phyloP scores from a whole-genome alignment of 192 early-diverging fungal species.

The Chytriomyces hyalinus region DNA sequence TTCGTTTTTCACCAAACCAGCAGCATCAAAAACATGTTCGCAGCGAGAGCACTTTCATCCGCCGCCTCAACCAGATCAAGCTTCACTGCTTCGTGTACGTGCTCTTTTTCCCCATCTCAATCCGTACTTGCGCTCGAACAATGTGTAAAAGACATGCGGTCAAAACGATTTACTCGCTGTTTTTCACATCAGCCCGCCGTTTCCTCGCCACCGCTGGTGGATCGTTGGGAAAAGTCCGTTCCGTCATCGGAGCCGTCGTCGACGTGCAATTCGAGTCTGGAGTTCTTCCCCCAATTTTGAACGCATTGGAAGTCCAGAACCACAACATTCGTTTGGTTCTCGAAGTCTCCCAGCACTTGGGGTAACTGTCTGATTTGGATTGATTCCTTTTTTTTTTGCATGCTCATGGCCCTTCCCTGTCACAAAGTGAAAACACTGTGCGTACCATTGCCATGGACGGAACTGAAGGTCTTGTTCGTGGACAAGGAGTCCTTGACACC shows the following conservation, averaged over 20 bases:
- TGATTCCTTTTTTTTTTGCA: conserved; percentile 4
- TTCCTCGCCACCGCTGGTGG: conserved; percentile 47
- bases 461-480: conserved; percentile 96
- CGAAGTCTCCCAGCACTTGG: conserved; percentile 93
- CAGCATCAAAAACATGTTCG: conserved; percentile 30
- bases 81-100: conserved; percentile 32
- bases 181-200: conserved; percentile 33
- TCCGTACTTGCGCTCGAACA: not conserved
- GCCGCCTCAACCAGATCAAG: conserved; percentile 26
- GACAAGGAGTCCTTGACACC: conserved; percentile 92
- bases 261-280: conserved; percentile 94
- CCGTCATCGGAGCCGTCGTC: conserved; percentile 98
- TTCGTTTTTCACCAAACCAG: conserved; percentile 4
- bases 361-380: conserved; percentile 53
- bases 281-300: conserved; percentile 90
- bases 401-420: not conserved
- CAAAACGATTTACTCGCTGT: not conserved
- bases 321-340: conserved; percentile 85
- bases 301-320: conserved; percentile 92
- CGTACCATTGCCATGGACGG: conserved; percentile 99
- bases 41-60: conserved; percentile 32
- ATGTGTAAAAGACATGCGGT: not conserved
- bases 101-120: not conserved
- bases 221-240: conserved; percentile 79
- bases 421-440: conserved; percentile 85